Base-by-base conservation (phyloP, 768 basidiomycete species). In the Suillus fuscotomentosus region DNA sequence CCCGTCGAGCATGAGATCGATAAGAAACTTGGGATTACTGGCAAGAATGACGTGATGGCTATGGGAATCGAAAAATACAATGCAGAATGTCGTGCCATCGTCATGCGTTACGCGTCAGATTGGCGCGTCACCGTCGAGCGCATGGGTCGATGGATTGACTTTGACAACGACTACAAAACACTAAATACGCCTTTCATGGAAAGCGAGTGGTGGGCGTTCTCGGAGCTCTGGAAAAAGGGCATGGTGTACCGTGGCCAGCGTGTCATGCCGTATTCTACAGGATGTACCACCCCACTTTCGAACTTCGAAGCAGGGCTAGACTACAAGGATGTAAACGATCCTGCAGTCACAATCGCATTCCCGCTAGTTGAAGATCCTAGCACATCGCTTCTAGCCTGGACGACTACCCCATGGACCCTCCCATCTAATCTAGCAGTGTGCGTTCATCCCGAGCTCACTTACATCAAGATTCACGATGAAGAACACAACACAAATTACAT, bases 1-100 rank as follows among this genome's bases (percentile, higher is more conserved):
- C 97, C 97, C 42, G 95, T 99, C 73, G 97, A 99, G 77, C 96
- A 98, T 80, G 94, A 97, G 81, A 99, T 99, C 80, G 97, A 99
- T 84, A 99, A 98, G 82, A 90, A 86, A 71, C 84, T 99, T 54
- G 88, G 88, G 47, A 97, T 99, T 81, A 95, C 90, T 39, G 88
- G 94, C 31, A 93, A 92, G 74, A 93, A 88, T 54, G 97, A 99
- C 74, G 97, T 99, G 50, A 83, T 99, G 79, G 84, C 83, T 39
- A 91, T 99, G 89, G 97, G 97, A 15, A 97, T 99, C 77, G 94
- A 91, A 79, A 92, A 91, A 71, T 99, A 99, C 84, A 99, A 99
- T 76, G 94, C 86, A 6, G 95, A 98, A 76, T 99, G 97, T 73
- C 88, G 97, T 41, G 86, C 88, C 65, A 99, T 99, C 74, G 97